These are phyloP conservation scores for Fusarium begoniae DNA, from an alignment of 2,329 filamentous ascomycete species.

Conservation along the genomic window DNA sequence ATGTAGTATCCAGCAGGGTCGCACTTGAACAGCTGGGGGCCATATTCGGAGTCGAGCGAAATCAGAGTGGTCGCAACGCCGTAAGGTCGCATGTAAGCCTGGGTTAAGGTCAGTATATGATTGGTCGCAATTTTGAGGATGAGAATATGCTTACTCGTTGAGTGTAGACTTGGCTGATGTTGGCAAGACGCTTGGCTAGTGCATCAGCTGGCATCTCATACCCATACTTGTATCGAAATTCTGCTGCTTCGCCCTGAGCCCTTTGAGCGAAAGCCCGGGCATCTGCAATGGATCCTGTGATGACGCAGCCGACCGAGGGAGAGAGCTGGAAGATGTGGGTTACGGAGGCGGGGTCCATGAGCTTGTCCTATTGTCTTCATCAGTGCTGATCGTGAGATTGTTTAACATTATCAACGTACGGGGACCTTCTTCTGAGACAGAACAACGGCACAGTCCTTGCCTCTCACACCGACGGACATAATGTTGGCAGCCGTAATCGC, in stretches of 20 bases:
- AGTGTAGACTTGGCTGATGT: constrained; percentile 99
- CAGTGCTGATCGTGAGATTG: constrained; percentile 20
- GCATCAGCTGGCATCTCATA: constrained; percentile 99
- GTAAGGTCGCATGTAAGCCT: constrained; percentile 97
- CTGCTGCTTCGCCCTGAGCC: constrained; percentile 93
- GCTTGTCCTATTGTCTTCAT: constrained; percentile 78
- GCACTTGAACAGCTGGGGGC: constrained; percentile 97
- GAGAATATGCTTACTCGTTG: constrained; percentile 74
- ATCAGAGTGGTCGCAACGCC: constrained; percentile 96
- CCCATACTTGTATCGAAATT: constrained; percentile 98
- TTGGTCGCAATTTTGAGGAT: constrained; percentile 9
- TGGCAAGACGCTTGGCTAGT: constrained; percentile 93
- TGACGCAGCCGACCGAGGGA: constrained; percentile 94
- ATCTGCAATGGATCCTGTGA: constrained; percentile 98
- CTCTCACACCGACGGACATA: constrained; percentile 94
- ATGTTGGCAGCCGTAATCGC: constrained; percentile 99
- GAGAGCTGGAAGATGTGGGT: constrained; percentile 98
- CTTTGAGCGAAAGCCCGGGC: constrained; percentile 92
- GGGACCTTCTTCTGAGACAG: constrained; percentile 99
- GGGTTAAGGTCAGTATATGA: constrained; percentile 40
- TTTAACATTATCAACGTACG: constrained; percentile 63
- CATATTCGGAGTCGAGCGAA: constrained; percentile 89
- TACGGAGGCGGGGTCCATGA: constrained; percentile 96
- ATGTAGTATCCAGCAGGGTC: constrained; percentile 98
- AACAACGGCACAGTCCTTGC: constrained; percentile 97